Base-by-base conservation (phyloP, 31 red algal species). In the Odonthalia washingtoniensis region DNA sequence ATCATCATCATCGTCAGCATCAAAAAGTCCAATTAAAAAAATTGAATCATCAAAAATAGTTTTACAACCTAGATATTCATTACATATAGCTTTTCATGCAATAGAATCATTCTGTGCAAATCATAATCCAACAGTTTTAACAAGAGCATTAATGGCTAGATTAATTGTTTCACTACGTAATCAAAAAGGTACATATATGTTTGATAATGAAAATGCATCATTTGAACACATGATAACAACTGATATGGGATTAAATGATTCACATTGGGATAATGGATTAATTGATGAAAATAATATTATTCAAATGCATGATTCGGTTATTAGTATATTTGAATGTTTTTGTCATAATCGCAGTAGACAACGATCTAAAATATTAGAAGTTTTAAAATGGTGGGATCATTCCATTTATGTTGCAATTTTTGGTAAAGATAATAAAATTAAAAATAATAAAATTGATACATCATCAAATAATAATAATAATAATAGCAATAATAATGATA, bases 351-450 rank as follows among this genome's bases (percentile, higher is more conserved):
- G 41, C 33, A 74, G 82, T 76, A 81, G 90, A 4, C 90, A 87
- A 61, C 69, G 90, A 44, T 34, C 26, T 31, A 46, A 87, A 64
- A 27, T 86, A 34, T 16, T 92, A 16, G 34, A 61, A 34, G 72
- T 84, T 18, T 43, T 85, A 32, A 17, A 64, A 37, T 85, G 89
- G 89, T 91, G 89, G 89, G 89, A 91, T 76, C 80, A 53, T 38
- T 87, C 12, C 21, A 21, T 57, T 21, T n/a, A n/a, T n/a, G n/a
- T n/a, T n/a, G n/a, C n/a, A n/a, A n/a, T n/a, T n/a, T n/a, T n/a
- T n/a, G n/a, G n/a, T n/a, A n/a, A n/a, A n/a, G n/a, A n/a, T n/a
- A n/a, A n/a, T n/a, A n/a, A n/a, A n/a, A n/a, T n/a, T n/a, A n/a
- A n/a, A n/a, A 57, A 57, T 57, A 57, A 14, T 14, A 21, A 14